phyloP scores from a whole-genome alignment of 2,329 filamentous ascomycete genomes.

The Aspergillus sclerotialis region DNA sequence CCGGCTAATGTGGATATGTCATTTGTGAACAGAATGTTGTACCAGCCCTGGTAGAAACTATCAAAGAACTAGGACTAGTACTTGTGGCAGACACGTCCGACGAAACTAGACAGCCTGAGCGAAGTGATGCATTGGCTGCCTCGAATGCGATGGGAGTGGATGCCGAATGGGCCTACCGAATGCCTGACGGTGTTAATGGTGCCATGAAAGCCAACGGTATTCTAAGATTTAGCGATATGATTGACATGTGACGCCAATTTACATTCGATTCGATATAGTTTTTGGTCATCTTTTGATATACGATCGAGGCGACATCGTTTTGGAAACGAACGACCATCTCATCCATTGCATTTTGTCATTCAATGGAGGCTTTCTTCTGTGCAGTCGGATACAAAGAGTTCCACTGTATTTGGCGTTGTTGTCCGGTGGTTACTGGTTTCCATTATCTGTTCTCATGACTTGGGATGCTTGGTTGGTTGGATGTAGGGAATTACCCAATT shows the following conservation, averaged over 20 bases:
- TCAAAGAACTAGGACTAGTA: slow-evolving; percentile 89
- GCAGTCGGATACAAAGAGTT: background rate
- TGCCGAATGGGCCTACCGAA: slow-evolving; percentile 40
- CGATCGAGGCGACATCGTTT: too few relatives aligned
- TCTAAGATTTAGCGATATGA: slow-evolving; percentile 84
- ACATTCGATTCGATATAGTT: background rate
- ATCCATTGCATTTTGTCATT: too few relatives aligned
- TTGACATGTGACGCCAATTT: slow-evolving; percentile 54
- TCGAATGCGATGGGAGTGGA: slow-evolving; percentile 24
- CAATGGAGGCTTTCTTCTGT: background rate
- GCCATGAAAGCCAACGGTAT: slow-evolving; percentile 80
- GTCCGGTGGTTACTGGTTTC: too few relatives aligned
- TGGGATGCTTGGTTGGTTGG: slow-evolving; percentile 1
- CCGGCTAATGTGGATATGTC: slow-evolving; percentile 5
- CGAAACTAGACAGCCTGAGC: slow-evolving; percentile 33
- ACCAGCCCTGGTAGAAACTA: slow-evolving; percentile 81
- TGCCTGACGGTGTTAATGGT: slow-evolving; percentile 80
- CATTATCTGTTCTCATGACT: slow-evolving; percentile 1
- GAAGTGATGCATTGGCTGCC: slow-evolving; percentile 13
- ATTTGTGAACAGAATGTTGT: slow-evolving; percentile 95
- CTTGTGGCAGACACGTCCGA: slow-evolving; percentile 81
- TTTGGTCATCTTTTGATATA: background rate
- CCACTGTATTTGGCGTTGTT: background rate
- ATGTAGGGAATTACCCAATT: slow-evolving; percentile 7
- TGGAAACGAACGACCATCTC: too few relatives aligned